These are phyloP conservation scores for Pterocarpus macrocarpus DNA, from an alignment of 306 rosid genomes.

Conservation along the genomic window DNA sequence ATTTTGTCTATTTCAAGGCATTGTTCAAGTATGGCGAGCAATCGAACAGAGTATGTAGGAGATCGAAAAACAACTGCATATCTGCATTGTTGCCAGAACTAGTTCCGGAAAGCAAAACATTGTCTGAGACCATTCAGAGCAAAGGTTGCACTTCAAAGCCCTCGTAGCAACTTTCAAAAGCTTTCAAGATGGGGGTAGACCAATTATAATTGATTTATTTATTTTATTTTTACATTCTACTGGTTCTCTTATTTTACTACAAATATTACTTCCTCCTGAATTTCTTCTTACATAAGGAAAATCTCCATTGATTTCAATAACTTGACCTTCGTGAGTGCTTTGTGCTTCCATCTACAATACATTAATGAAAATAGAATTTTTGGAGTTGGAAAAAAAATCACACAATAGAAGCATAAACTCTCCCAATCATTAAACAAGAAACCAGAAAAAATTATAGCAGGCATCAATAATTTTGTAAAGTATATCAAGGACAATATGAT, in stretches of 20 bases:
- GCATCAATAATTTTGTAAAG: constrained; percentile 14
- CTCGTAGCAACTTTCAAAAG: too few species aligned
- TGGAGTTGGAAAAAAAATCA: constrained; percentile 32
- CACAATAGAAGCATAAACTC: not conserved
- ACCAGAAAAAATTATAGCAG: constrained; percentile 20
- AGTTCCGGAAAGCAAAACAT: too few species aligned
- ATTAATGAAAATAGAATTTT: constrained; percentile 8
- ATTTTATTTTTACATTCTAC: too few species aligned
- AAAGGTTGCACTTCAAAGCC: too few species aligned
- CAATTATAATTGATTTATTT: too few species aligned
- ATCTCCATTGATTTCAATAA: constrained; percentile 64
- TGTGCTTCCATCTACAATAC: constrained; percentile 69
- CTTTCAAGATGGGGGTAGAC: too few species aligned
- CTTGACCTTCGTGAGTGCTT: constrained; percentile 50
- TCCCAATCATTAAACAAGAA: constrained; percentile 26
- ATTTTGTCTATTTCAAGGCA: too few species aligned
- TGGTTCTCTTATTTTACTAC: constrained; percentile 53
- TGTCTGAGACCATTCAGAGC: too few species aligned
- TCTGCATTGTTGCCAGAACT: too few species aligned
- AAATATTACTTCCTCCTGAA: constrained; percentile 61
- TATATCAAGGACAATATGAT: constrained; percentile 27
- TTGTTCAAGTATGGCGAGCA: too few species aligned
- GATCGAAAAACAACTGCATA: too few species aligned
- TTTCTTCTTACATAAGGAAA: constrained; percentile 37
- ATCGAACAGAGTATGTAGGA: too few species aligned